Conservation (phyloP, 2,329 filamentous ascomycete genomes). For the Penicillium paneum region DNA sequence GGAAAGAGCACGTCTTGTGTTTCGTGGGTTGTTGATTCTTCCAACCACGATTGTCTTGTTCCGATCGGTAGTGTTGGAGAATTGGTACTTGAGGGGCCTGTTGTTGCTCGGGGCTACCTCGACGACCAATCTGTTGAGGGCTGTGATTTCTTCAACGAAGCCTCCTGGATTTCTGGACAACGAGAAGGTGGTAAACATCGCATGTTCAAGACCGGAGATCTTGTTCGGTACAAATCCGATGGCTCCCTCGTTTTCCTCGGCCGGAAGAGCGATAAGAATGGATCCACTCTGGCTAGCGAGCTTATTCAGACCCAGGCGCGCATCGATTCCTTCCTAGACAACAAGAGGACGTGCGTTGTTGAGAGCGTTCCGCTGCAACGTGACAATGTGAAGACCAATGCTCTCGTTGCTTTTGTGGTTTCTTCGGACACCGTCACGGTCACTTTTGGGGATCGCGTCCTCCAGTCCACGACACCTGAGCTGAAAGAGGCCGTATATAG, state of each 20-base stretch:
- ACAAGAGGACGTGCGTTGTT: slow-evolving; percentile 21
- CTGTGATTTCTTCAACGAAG: slow-evolving; percentile 51
- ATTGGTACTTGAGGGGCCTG: slow-evolving; percentile 36
- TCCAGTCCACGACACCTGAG: slow-evolving; percentile 14
- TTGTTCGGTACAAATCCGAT: slow-evolving; percentile 39
- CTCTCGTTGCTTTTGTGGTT: slow-evolving; percentile 24
- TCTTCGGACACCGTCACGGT: not conserved
- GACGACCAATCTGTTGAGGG: slow-evolving; percentile 49
- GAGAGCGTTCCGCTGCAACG: slow-evolving; percentile 12
- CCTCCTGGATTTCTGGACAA: slow-evolving; percentile 27
- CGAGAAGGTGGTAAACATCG: not conserved
- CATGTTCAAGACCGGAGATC: slow-evolving; percentile 40
- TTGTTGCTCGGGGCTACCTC: slow-evolving; percentile 58
- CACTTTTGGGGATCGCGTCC: not conserved
- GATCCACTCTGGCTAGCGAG: not conserved
- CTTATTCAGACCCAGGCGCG: slow-evolving; percentile 12
- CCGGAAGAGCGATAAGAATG: slow-evolving; percentile 22
- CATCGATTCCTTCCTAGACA: slow-evolving; percentile 10
- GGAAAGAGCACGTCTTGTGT: slow-evolving; percentile 26
- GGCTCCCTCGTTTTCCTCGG: slow-evolving; percentile 36
- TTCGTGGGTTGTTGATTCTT: slow-evolving; percentile 36
- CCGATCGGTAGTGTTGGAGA: slow-evolving; percentile 36
- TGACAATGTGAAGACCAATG: not conserved
- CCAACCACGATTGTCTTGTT: slow-evolving; percentile 26
- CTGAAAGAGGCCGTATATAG: slow-evolving; percentile 13